Base-by-base conservation (phyloP, 768 basidiomycete species). In the Lyophyllum shimeji region DNA sequence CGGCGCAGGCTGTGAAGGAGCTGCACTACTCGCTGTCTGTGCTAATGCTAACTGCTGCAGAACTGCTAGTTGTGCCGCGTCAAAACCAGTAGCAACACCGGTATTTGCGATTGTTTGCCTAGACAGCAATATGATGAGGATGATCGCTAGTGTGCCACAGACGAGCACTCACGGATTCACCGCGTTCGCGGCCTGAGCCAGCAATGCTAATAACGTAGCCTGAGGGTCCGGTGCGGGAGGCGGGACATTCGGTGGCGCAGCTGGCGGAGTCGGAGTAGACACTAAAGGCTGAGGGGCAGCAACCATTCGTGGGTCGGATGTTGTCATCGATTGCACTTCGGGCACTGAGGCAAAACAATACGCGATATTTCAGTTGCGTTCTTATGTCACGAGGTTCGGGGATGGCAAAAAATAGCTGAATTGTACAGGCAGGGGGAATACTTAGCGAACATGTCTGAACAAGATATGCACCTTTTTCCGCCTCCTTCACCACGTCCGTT, bases 401-500 rank as follows among this genome's bases (percentile, higher is more conserved):
- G 71, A 63, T 70, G 70, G 71, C 65, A 77, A 77, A 69, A 70
- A 76, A 71, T 72, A 65, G 76, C 74, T 87, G 79, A 73, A 82
- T 89, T 90, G 83, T 82, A 82, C 76, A 75, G 75, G 71, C 72
- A 74, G 74, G 75, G 76, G 76, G 76, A 73, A 78, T 89, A 91
- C 89, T 91, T 87, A 88, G 87, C 89, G 85, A 85, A 85, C 80
- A 84, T 75, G 78, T 71, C 67, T 71, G 69, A 74, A 76, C 76
- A 72, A 74, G 79, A 86, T 91, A 93, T 82, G 89, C 90, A 94
- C 91, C 92, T 93, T 93, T 85, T 78, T 79, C 81, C 68, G 81
- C 76, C 71, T 78, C 83, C 73, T 82, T 82, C 72, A 91, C 71
- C 70, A 87, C 75, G 70, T 85, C 82, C 72, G 79, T 76, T 70